These are phyloP conservation scores for Chlamydomonas reinhardtii DNA, from an alignment of 163 green algal species.

Conservation along the genomic window DNA sequence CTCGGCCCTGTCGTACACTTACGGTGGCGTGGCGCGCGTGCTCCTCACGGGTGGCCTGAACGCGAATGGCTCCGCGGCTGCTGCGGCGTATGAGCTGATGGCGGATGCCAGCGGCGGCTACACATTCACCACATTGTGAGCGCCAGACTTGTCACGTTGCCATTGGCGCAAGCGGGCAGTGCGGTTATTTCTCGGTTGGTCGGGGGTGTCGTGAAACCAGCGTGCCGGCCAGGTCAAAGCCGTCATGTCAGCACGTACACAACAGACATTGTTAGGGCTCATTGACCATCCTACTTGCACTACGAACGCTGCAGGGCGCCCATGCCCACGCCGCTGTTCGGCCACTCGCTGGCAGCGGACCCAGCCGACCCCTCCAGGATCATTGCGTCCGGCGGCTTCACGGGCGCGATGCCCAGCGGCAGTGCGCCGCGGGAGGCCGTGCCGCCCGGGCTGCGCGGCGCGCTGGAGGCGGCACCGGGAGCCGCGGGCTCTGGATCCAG, in stretches of 20 bases:
- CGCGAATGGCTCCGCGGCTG: background rate
- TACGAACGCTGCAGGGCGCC: background rate
- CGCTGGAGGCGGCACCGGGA: background rate
- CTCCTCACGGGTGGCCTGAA: constrained; percentile 13
- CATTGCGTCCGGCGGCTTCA: constrained; percentile 5
- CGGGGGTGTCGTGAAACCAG: too few relatives aligned
- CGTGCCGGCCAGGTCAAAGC: too few relatives aligned
- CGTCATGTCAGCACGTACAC: too few relatives aligned
- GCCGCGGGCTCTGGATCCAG: background rate
- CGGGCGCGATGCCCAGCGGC: background rate
- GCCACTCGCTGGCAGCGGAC: constrained; percentile 7
- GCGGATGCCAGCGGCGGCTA: background rate
- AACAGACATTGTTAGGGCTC: too few relatives aligned
- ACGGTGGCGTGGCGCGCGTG: background rate
- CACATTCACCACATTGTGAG: background rate
- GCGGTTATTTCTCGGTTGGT: too few relatives aligned
- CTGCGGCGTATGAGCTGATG: constrained; percentile 5
- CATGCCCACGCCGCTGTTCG: background rate
- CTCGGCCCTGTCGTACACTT: constrained; percentile 14
- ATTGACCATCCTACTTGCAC: too few relatives aligned
- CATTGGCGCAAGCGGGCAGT: too few relatives aligned
- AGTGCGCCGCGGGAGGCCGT: background rate
- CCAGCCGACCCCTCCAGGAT: background rate
- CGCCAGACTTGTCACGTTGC: background rate
- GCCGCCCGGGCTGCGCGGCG: background rate